A percentile compares a stretch with the other conserved stretches of the same genome.
Conservation (phyloP, 768 basidiomycete genomes). For the Leccinum uliginosum region DNA sequence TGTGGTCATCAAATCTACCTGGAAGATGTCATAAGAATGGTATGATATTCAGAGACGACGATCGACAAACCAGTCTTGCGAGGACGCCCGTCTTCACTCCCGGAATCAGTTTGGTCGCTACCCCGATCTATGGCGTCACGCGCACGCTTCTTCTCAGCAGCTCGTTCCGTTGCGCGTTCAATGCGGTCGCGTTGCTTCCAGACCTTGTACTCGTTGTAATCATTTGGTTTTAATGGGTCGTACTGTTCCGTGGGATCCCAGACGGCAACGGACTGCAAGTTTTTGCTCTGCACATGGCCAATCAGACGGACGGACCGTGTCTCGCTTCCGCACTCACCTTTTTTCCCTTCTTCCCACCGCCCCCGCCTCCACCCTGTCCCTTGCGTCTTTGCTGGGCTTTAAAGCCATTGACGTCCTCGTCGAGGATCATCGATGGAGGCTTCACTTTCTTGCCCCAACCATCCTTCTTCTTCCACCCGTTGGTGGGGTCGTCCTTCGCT, state of each 20-base stretch:
- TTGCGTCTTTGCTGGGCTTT: slow-evolving; percentile 53
- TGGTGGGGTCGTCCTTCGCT: slow-evolving; percentile 23
- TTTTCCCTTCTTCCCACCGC: slow-evolving; percentile 45
- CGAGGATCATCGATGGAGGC: slow-evolving; percentile 85
- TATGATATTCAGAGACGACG: neutral
- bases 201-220: slow-evolving; percentile 83
- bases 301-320: neutral
- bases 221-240: slow-evolving; percentile 80
- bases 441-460: slow-evolving; percentile 89
- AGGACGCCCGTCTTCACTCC: slow-evolving; percentile 62
- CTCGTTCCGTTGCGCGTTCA: slow-evolving; percentile 58
- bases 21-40: slow-evolving; percentile 24
- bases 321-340: slow-evolving; percentile 44
- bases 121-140: slow-evolving; percentile 44
- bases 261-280: slow-evolving; percentile 43
- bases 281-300: slow-evolving; percentile 49
- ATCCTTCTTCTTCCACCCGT: slow-evolving; percentile 42
- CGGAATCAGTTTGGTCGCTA: slow-evolving; percentile 64
- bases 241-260: slow-evolving; percentile 84
- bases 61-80: slow-evolving; percentile 57
- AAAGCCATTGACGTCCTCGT: slow-evolving; percentile 86
- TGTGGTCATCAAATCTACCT: slow-evolving; percentile 36
- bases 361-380: slow-evolving; percentile 39
- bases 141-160: slow-evolving; percentile 57
- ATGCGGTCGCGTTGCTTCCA: slow-evolving; percentile 76